These are phyloP conservation scores for Phaeomoniella chlamydospora DNA, from an alignment of 2,329 filamentous ascomycete species.

Conservation along the genomic window DNA sequence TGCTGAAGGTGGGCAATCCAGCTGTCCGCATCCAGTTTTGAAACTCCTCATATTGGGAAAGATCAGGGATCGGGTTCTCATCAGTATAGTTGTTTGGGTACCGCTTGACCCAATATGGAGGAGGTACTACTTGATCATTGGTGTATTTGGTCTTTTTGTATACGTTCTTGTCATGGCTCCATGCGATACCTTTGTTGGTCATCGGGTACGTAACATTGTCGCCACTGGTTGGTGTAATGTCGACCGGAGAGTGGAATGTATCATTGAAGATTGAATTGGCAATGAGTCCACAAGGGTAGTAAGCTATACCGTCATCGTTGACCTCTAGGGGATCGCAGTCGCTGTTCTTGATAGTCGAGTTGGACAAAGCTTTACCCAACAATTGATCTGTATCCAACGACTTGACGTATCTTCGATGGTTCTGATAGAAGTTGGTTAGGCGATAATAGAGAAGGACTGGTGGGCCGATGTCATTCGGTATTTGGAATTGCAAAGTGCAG, in stretches of 20 bases:
- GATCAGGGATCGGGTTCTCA: conserved; percentile 51
- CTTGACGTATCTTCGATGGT: conserved; percentile 89
- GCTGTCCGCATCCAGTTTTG: conserved; percentile 99
- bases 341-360: conserved; percentile 47
- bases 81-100: conserved; percentile 59
- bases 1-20: conserved; percentile 86
- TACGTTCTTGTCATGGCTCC: conserved; percentile 66
- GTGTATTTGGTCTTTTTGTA: conserved; percentile 60
- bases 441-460: conserved; percentile 91
- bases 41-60: conserved; percentile 68
- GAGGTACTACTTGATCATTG: conserved; percentile 54
- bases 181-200: conserved; percentile 67
- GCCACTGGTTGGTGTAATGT: conserved; percentile 36
- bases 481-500: conserved; percentile 64
- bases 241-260: conserved; percentile 54
- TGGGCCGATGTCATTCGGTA: conserved; percentile 64
- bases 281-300: conserved; percentile 90
- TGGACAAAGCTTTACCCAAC: conserved; percentile 52
- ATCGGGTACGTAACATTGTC: conserved; percentile 52
- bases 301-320: conserved; percentile 46
- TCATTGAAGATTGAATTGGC: conserved; percentile 98
- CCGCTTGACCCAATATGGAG: conserved; percentile 66
- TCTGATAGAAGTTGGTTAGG: conserved; percentile 97
- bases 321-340: conserved; percentile 61
- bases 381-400: conserved; percentile 76